Base-by-base conservation (phyloP, 345 rosid species). In the rapeseed (Brassica napus) region DNA sequence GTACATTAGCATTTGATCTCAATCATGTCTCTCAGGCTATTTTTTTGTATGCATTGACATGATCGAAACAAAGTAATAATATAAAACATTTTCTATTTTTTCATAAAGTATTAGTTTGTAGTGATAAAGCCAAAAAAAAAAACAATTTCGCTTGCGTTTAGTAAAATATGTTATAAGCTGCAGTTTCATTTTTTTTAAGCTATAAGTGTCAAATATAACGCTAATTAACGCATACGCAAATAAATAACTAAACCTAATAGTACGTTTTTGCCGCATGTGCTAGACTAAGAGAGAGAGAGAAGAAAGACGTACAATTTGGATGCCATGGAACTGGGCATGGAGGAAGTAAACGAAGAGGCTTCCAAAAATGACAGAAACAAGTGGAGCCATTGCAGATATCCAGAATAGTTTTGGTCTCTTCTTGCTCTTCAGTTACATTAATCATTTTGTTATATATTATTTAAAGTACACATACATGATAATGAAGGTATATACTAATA, bases 351-450 rank as follows among this genome's bases (percentile, higher is more conserved):
- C 94, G 12, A 94, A 89, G 30, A 92, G 77, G 68, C 93, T 94
- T 77, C 93, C 98, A 59, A 90, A 72, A 26, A 94, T 63, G 32
- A 94, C 94, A 0, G 97, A 86, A 6, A 91, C 88, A 82, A 94
- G 81, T 49, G 98, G 98, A 10, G 97, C 89, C 93, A 92, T 87
- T 79, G 98, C 98, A 67, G 97, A 86, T 78, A 92, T 81, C 98
- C 98, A 94, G 34, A 94, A 94, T 42, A 90, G 83, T 65, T 77
- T 90, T 66, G 97, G 97, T n/a, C 67, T 80, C 78, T 78, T 90
- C 87, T 94, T 89, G 86, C 97, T 87, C 98, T 94, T 77, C 74
- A 62, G 10, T 30, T 62, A 62, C 39, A 61, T 61, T 61, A 28
- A 61, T 26, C 8, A 12, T 10, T 12, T 61, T 26, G 9, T 12